Conservation (phyloP, 2,329 filamentous ascomycete species). For the Paradendryphiella salina region DNA sequence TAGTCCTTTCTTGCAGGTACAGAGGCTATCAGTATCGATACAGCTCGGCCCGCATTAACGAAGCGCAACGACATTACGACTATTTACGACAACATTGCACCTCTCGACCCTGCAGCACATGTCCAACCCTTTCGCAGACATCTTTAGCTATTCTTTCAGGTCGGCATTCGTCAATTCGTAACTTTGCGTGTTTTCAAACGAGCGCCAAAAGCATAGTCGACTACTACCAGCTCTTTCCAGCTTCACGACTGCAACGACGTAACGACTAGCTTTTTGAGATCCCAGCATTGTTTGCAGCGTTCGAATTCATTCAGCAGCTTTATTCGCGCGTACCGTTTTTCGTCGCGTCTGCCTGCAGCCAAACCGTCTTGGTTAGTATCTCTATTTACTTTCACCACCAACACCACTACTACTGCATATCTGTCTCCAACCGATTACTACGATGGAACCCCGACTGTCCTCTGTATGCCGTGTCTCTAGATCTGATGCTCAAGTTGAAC, state of each 20-base stretch:
- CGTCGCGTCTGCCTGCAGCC: conserved; percentile 17
- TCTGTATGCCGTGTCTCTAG: conserved; percentile 12
- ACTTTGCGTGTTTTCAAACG: conserved; percentile 39
- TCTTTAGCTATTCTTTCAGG: conserved; percentile 34
- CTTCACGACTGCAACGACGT: conserved; percentile 49
- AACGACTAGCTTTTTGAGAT: conserved; percentile 46
- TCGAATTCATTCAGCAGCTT: conserved; percentile 30
- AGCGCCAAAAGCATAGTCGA: conserved; percentile 38
- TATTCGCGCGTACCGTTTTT: conserved; percentile 12
- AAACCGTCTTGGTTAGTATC: conserved; percentile 26
- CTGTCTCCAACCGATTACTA: not conserved
- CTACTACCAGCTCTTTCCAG: conserved; percentile 22
- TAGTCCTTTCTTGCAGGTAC: conserved; percentile 33
- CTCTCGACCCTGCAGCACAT: conserved; percentile 27
- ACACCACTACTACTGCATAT: not conserved
- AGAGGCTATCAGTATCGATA: conserved; percentile 36
- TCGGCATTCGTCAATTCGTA: conserved; percentile 35
- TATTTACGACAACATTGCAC: conserved; percentile 28
- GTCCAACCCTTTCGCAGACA: conserved; percentile 16
- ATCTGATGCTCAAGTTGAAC: conserved; percentile 14
- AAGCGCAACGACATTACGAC: conserved; percentile 42
- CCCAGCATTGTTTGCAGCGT: conserved; percentile 49
- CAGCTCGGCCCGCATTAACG: conserved; percentile 39
- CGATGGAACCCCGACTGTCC: not conserved
- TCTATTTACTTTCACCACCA: not conserved